Evolutionary conservation across 2,329 filamentous ascomycete genomes (phyloP).

Genomic region (Colletotrichum sp.): DNA sequence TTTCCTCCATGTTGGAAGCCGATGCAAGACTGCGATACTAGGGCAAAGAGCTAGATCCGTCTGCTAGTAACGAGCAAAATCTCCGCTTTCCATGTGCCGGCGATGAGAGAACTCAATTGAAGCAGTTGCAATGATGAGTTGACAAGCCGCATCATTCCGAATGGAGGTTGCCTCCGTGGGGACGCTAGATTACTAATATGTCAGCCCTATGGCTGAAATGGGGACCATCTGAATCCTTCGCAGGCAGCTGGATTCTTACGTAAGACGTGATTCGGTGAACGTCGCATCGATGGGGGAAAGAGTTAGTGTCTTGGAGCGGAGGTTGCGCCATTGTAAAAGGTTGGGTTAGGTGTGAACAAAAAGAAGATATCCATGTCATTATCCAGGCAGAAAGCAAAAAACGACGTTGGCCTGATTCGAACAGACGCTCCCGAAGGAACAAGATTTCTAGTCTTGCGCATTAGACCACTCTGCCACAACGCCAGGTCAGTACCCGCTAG

Average conservation of each 20-base stretch:
- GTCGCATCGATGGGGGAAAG: fast-evolving
- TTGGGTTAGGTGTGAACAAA: background rate
- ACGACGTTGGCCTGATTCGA: conserved; percentile 9
- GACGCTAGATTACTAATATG: background rate
- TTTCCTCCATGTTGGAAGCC: background rate
- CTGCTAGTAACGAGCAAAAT: fast-evolving
- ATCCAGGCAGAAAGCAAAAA: background rate
- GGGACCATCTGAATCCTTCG: fast-evolving
- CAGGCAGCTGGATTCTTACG: background rate
- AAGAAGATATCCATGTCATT: background rate
- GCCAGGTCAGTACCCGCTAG: background rate
- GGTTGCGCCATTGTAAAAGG: fast-evolving
- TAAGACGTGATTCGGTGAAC: background rate
- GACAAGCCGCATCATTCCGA: background rate
- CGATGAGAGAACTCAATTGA: background rate
- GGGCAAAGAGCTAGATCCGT: fast-evolving
- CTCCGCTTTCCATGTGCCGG: background rate
- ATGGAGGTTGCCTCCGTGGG: background rate
- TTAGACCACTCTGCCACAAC: conserved; percentile 13
- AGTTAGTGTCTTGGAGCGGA: background rate
- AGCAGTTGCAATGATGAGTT: background rate
- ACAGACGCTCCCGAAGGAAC: conserved; percentile 13
- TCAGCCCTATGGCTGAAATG: background rate
- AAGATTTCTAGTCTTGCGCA: conserved; percentile 14
- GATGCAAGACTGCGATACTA: background rate